Conservation (phyloP, 2,329 filamentous ascomycete species). For the Ophiognomonia clavigignenti-juglandacearum region DNA sequence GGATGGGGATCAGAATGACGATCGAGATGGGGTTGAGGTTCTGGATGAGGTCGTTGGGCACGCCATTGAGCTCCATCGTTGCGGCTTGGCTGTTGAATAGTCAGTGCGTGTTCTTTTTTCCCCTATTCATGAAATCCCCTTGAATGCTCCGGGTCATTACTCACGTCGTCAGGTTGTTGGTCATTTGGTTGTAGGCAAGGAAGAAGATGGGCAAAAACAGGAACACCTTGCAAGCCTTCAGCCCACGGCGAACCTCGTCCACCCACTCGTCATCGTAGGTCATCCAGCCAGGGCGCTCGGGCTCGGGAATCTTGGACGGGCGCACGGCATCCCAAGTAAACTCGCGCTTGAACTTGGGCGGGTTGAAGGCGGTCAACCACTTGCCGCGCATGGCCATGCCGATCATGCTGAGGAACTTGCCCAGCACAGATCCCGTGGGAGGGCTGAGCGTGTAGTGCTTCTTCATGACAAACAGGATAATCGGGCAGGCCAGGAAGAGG, state of each 20-base stretch:
- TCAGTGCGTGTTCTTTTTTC: background rate
- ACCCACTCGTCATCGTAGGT: conserved; percentile 81
- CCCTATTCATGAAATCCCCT: background rate
- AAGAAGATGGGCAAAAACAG: conserved; percentile 64
- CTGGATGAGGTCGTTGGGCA: conserved; percentile 73
- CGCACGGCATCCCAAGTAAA: conserved; percentile 65
- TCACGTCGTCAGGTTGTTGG: conserved; percentile 48
- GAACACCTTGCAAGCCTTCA: conserved; percentile 67
- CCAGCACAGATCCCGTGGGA: conserved; percentile 63
- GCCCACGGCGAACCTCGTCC: conserved; percentile 67
- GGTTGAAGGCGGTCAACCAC: conserved; percentile 11
- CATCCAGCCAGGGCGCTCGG: conserved; percentile 65
- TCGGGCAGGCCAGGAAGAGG: conserved; percentile 58
- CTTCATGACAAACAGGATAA: conserved; percentile 56
- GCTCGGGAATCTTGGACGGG: conserved; percentile 55
- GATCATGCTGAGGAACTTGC: conserved; percentile 58
- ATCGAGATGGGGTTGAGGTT: conserved; percentile 73
- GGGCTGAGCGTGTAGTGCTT: conserved; percentile 53
- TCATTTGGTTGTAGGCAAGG: conserved; percentile 56
- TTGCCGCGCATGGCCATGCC: conserved; percentile 41
- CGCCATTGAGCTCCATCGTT: conserved; percentile 61
- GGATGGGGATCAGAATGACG: conserved; percentile 69
- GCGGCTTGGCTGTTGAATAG: conserved; percentile 48
- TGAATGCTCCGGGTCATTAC: conserved; percentile 20
- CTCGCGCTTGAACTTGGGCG: conserved; percentile 38